phyloP scores from a whole-genome alignment of 2,329 filamentous ascomycete genomes.

The Elsinoe arachidis region DNA sequence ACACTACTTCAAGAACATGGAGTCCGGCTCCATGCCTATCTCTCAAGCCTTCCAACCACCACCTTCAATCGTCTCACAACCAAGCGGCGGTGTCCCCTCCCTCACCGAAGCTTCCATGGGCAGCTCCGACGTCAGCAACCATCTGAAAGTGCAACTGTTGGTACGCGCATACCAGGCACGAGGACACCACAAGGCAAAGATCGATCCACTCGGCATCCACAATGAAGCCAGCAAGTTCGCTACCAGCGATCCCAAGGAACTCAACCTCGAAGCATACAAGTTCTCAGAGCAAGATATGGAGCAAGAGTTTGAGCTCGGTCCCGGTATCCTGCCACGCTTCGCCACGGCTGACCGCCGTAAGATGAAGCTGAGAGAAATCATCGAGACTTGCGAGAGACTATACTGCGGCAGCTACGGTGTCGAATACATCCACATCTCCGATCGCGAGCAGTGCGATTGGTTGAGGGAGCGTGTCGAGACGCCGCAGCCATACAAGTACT shows the following conservation, averaged over 20 bases:
- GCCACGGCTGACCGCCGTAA: conserved; percentile 80
- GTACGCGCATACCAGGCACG: conserved; percentile 96
- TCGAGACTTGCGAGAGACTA: conserved; percentile 84
- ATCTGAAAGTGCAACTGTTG: conserved; percentile 94
- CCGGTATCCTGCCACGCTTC: conserved; percentile 91
- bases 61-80: conserved; percentile 77
- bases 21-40: conserved; percentile 94
- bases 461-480: conserved; percentile 91
- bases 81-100: conserved; percentile 68
- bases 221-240: conserved; percentile 76
- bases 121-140: conserved; percentile 81
- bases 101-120: conserved; percentile 55
- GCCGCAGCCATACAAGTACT: conserved; percentile 91
- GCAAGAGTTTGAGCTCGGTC: conserved; percentile 81
- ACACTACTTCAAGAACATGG: conserved; percentile 99
- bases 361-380: conserved; percentile 94
- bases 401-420: conserved; percentile 97
- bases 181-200: conserved; percentile 96
- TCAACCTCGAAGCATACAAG: conserved; percentile 86
- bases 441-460: conserved; percentile 97
- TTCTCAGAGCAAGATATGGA: conserved; percentile 93
- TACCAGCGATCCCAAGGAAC: conserved; percentile 81
- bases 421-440: conserved; percentile 98
- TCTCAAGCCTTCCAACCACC: conserved; percentile 95
- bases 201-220: conserved; percentile 90